Evolutionary conservation across 257 asterid genomes (phyloP), one percentile per base, ranked within the genome.

Genomic region (Solanum acaule): DNA sequence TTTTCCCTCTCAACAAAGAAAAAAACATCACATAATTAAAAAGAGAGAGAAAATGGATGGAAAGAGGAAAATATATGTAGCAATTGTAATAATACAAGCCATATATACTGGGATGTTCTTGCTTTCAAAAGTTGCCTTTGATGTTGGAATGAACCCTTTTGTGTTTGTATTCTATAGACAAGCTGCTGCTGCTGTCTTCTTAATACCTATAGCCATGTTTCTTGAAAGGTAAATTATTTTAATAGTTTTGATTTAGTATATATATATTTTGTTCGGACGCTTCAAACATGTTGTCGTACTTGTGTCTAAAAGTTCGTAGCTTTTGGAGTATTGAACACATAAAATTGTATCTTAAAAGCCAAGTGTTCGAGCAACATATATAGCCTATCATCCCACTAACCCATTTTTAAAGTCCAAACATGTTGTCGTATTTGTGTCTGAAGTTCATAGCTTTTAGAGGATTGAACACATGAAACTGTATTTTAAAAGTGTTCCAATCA

Each of bases 111-210:
- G 95, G 27, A 93, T 94, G 91, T 95, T 95, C 95, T 86, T 96
- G 91, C 93, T 96, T 15, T 92, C 99, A 1, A 96, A 95, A 90
- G 92, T 94, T 87, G 98, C 99, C 11, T 94, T 96, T 20, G 95
- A 94, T 84, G 97, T 92, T 31, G 99, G 99, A 6, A 95, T 95
- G 98, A 95, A 92, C 82, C 90, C 99, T 46, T 95, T 85, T 86
- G 95, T 96, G 13, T 96, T 95, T 40, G 97, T 96, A 86, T 94
- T 94, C 92, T 96, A 96, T 65, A 93, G 99, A 88, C 99, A 96
- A 89, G 98, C 98, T 87, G 78, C 89, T 87, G 99, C 99, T 5
- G 90, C 99, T 73, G 91, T 95, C 76, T 94, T 95, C 93, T 90
- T 96, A 71, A 91, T 91, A 65, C 98, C 99, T 89, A 88, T 94